Conservation (phyloP, 805 yeast genomes). For the Metschnikowia baotianmanensis region DNA sequence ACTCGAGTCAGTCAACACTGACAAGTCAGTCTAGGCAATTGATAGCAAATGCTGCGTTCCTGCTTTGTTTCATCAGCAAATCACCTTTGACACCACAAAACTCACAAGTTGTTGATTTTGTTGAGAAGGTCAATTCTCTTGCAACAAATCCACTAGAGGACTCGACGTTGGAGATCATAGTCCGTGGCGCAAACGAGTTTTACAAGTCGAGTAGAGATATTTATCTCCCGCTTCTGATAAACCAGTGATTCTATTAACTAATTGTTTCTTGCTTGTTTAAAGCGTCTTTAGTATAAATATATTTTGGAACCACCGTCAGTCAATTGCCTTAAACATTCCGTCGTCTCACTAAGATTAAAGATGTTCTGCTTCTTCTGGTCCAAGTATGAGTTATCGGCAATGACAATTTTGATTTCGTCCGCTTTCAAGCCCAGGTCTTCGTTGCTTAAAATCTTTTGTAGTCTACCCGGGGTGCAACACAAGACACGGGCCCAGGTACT, state of each 20-base stretch:
- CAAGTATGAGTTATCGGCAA: constrained; percentile 60
- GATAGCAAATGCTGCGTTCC: constrained; percentile 25
- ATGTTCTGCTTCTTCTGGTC: constrained; percentile 59
- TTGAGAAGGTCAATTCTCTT: constrained; percentile 2
- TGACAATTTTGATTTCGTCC: constrained; percentile 49
- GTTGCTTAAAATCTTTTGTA: constrained; percentile 45
- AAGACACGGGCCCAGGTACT: constrained; percentile 49
- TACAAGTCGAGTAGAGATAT: constrained; percentile 27
- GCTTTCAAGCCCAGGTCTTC: constrained; percentile 40
- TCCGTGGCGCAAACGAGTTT: constrained; percentile 25
- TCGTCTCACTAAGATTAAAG: constrained; percentile 56
- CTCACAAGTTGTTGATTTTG: neutral
- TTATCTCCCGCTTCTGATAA: constrained; percentile 23
- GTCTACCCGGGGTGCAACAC: constrained; percentile 64
- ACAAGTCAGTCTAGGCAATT: constrained; percentile 11
- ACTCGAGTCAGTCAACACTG: neutral
- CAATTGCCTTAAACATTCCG: constrained; percentile 39
- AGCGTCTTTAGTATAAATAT: constrained; percentile 43
- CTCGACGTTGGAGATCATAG: constrained; percentile 18
- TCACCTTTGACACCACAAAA: constrained; percentile 3
- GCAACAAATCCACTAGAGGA: constrained; percentile 15
- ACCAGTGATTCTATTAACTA: constrained; percentile 1
- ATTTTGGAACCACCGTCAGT: constrained; percentile 45
- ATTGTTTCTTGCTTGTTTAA: too few relatives aligned
- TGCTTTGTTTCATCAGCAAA: constrained; percentile 19